These are phyloP conservation scores for Furcasterigmium furcatum DNA, from an alignment of 2,329 filamentous ascomycete species.

Conservation along the genomic window DNA sequence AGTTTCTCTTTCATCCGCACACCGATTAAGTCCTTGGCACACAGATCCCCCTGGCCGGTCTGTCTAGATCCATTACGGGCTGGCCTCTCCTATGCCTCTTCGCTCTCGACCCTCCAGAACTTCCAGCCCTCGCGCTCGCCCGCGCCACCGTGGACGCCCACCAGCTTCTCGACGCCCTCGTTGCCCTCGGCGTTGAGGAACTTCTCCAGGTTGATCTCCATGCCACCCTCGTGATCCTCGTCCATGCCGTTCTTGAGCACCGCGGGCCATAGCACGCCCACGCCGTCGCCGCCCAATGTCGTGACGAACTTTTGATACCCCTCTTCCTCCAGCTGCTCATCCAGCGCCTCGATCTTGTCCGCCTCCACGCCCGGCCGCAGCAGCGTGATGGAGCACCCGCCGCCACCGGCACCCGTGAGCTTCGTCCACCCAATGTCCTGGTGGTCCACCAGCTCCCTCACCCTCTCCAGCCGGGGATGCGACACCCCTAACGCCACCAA, in stretches of 20 bases:
- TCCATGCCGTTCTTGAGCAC: conserved; percentile 82
- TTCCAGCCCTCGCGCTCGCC: conserved; percentile 80
- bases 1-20: neutral
- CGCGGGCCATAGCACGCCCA: conserved; percentile 91
- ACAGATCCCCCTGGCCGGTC: neutral
- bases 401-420: conserved; percentile 90
- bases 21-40: neutral
- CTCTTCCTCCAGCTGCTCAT: conserved; percentile 62
- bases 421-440: conserved; percentile 95
- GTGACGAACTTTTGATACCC: conserved; percentile 85
- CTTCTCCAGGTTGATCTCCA: conserved; percentile 86
- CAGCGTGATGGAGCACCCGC: conserved; percentile 91
- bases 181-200: conserved; percentile 80
- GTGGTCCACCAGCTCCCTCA: conserved; percentile 87
- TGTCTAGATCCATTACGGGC: conserved; percentile 8
- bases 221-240: conserved; percentile 74
- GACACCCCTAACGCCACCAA: conserved; percentile 90
- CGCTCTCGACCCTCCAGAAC: conserved; percentile 70
- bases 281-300: conserved; percentile 87
- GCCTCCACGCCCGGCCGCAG: conserved; percentile 63
- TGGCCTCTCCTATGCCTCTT: neutral
- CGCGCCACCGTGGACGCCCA: conserved; percentile 69
- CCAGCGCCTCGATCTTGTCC: conserved; percentile 58
- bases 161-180: conserved; percentile 78
- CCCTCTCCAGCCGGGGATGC: conserved; percentile 86